Percentiles rank a stretch among this genome's conserved stretches.
These are phyloP conservation scores for Leccinum pseudoinsigne DNA, from an alignment of 1,284 basidiomycete species.

Conservation along the genomic window DNA sequence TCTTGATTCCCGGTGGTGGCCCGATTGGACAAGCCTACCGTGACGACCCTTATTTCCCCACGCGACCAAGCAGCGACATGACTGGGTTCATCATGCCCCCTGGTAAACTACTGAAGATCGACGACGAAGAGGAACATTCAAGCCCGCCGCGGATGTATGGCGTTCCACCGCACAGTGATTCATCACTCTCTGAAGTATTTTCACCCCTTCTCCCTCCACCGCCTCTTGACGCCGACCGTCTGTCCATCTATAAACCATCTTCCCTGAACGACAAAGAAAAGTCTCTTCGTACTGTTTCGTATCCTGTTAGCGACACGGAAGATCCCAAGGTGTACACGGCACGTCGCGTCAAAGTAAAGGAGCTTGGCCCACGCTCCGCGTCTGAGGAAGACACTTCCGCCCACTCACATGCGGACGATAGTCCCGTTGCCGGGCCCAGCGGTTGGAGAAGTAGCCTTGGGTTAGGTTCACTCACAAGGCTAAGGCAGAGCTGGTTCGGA, in stretches of 20 bases:
- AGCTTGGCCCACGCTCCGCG: conserved; percentile 38
- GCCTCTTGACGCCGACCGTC: conserved; percentile 35
- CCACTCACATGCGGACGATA: conserved; percentile 25
- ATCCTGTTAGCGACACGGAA: conserved; percentile 43
- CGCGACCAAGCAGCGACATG: conserved; percentile 31
- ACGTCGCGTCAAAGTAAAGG: conserved; percentile 54
- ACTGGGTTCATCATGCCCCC: conserved; percentile 31
- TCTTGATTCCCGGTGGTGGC: conserved; percentile 32
- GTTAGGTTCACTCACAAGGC: conserved; percentile 42
- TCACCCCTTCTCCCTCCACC: conserved; percentile 44
- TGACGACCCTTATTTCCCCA: conserved; percentile 24
- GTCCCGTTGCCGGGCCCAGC: conserved; percentile 28
- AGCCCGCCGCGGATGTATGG: conserved; percentile 30
- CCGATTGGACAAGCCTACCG: conserved; percentile 35
- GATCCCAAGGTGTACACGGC: conserved; percentile 56
- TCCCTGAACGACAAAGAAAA: conserved; percentile 34
- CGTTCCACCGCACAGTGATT: conserved; percentile 24
- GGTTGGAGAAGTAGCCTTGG: conserved; percentile 38
- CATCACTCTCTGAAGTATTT: conserved; percentile 28
- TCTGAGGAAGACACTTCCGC: conserved; percentile 26
- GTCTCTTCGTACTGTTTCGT: conserved; percentile 34
- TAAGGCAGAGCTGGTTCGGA: conserved; percentile 55
- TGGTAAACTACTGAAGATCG: conserved; percentile 30
- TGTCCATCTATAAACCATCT: conserved; percentile 33
- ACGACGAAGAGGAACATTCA: conserved; percentile 29